These are phyloP conservation scores for Schizonepeta tenuifolia DNA, from an alignment of 257 asterid species.

Conservation along the genomic window DNA sequence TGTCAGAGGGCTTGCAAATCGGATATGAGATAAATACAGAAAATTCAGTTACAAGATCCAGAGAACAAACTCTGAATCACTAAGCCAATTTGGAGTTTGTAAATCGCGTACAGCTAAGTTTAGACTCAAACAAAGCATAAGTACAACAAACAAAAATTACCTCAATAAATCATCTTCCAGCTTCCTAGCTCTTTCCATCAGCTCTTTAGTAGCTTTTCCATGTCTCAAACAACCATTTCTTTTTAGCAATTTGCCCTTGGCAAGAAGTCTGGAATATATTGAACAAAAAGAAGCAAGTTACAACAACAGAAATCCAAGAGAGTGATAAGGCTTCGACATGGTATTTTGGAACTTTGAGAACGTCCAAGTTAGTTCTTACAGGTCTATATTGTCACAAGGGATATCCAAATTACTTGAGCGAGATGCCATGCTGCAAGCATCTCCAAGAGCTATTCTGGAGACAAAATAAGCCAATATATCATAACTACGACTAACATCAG, in stretches of 20 bases:
- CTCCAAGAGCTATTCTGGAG: conserved; percentile 62
- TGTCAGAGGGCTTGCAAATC: not conserved
- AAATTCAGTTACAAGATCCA: not conserved
- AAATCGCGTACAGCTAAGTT: not conserved
- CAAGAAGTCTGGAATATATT: conserved; percentile 43
- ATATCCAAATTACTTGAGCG: conserved; percentile 33
- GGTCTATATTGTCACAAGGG: conserved; percentile 37
- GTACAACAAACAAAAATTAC: conserved; percentile 41
- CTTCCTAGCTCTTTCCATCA: conserved; percentile 57
- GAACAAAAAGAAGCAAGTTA: conserved; percentile 22
- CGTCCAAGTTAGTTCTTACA: conserved; percentile 45
- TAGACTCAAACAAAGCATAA: not conserved
- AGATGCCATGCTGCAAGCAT: conserved; percentile 57
- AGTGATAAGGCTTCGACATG: conserved; percentile 4
- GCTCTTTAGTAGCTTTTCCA: conserved; percentile 47
- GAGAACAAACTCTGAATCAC: not conserved
- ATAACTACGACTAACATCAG: conserved; percentile 44
- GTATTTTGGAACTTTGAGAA: conserved; percentile 19
- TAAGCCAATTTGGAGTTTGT: conserved; percentile 1
- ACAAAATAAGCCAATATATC: conserved; percentile 50
- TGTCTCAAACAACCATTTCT: conserved; percentile 41
- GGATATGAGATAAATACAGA: not conserved
- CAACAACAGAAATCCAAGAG: not conserved
- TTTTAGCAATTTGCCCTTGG: conserved; percentile 34
- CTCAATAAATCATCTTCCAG: conserved; percentile 67